Evolutionary conservation across 108 stramenopile genomes (phyloP), one percentile per base, ranked within the genome.

Genomic region (Nitzschia palea): DNA sequence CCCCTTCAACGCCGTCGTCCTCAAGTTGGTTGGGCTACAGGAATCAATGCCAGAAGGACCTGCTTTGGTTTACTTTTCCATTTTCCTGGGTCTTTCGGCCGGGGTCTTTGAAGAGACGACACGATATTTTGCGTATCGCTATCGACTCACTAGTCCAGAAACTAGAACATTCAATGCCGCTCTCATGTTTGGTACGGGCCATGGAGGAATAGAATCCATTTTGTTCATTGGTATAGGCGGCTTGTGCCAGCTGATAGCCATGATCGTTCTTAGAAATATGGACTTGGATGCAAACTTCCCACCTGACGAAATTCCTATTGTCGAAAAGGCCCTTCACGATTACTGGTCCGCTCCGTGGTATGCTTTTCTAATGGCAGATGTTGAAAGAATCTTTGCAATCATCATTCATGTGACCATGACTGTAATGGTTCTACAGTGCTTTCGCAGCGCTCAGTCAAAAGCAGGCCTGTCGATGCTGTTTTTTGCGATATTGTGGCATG

Each of bases 301-400:
- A 26, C 22, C 20, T 14, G 51, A 52, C 26, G 14, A 52, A 52
- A 23, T 52, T 1, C 22, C 18, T 14, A 14, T 25, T 23, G 23
- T 52, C 4, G 22, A 25, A 1, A 26, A 52, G 26, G 23, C 18
- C 2, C 18, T 52, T 14, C 23, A 22, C 14, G 6, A 20, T 1
- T 52, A 52, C 51, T 52, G 51, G 51, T n/a, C 20, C 20, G 23
- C 14, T 23, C 51, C 51, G 2, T 2, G 51, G 51, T 52, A 52
- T 52, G 23, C 14, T 25, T n/a, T 52, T 4, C 14, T 52, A 23
- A 25, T 52, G 6, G 20, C 51, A 1, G 51, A 52, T 52, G 14
- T 52, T n/a, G 51, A 52, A 52, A n/a, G 51, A 52, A 26, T 52
- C 23, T 52, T 52, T 52, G 51, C 51, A 1, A 52, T 52, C 25